A percentile compares a stretch with the other conserved stretches of the same genome.
phyloP scores from a whole-genome alignment of 2,329 filamentous ascomycete species.

The Metarhizium anisopliae region DNA sequence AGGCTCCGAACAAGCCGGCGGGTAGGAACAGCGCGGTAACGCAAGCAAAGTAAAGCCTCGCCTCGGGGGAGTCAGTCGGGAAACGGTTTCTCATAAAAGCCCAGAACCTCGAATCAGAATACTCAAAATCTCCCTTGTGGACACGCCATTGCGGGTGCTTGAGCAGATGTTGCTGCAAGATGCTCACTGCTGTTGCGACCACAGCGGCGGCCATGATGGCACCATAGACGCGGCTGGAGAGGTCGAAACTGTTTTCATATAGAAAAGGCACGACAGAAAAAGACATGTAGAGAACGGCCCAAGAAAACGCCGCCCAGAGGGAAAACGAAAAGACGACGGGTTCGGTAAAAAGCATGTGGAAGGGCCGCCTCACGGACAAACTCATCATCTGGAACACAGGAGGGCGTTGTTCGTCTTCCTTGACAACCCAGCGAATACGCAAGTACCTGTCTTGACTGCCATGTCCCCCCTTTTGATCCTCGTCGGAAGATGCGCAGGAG shows the following conservation, averaged over 20 bases:
- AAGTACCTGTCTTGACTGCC: conserved; percentile 8
- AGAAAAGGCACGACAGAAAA: conserved; percentile 75
- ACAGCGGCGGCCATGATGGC: conserved; percentile 60
- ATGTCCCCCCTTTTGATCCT: not conserved
- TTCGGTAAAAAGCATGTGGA: conserved; percentile 67
- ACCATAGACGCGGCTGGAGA: conserved; percentile 63
- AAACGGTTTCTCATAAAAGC: conserved; percentile 35
- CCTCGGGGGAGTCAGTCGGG: conserved; percentile 56
- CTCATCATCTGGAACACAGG: conserved; percentile 61
- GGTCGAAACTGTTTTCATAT: conserved; percentile 56
- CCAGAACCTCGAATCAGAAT: conserved; percentile 30
- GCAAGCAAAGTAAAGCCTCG: conserved; percentile 75
- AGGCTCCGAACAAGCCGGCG: conserved; percentile 56
- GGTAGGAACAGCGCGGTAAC: conserved; percentile 68
- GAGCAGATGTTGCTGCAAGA: conserved; percentile 63
- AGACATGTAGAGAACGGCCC: conserved; percentile 80
- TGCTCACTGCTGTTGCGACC: conserved; percentile 58
- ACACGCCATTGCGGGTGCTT: conserved; percentile 29
- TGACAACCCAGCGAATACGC: conserved; percentile 71
- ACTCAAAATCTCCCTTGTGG: conserved; percentile 11
- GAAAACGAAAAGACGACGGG: conserved; percentile 80
- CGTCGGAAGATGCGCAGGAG: conserved; percentile 11
- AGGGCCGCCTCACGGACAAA: conserved; percentile 68
- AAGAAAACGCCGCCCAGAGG: conserved; percentile 82
- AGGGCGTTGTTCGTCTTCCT: conserved; percentile 66